Evolutionary conservation across 2,329 filamentous ascomycete species (phyloP).

Genomic region (Cladophialophora immunda): DNA sequence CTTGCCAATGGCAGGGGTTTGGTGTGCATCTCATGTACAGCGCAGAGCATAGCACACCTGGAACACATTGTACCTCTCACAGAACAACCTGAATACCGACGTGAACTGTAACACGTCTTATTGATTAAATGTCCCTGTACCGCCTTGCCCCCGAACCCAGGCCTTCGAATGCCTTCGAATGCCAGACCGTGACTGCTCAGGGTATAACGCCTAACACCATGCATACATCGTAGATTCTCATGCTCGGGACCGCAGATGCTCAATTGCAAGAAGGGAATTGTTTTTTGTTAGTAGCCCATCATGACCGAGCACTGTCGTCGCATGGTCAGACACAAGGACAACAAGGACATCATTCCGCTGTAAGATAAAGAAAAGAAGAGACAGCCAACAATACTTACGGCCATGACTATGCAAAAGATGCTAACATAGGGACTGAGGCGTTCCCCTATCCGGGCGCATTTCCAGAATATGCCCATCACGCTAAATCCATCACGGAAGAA

Average conservation of each 20-base stretch:
- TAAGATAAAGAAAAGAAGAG: neutral
- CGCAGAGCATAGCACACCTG: neutral
- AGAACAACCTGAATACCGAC: neutral
- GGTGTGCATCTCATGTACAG: neutral
- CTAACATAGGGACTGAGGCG: slow-evolving; percentile 94
- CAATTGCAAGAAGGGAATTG: neutral
- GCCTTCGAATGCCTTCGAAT: neutral
- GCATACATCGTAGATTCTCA: neutral
- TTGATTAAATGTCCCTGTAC: neutral
- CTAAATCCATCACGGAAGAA: slow-evolving; percentile 52
- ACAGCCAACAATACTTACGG: slow-evolving; percentile 64
- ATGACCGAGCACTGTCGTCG: slow-evolving; percentile 35
- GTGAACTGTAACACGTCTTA: neutral
- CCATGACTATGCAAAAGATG: slow-evolving; percentile 92
- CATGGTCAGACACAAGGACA: too few relatives aligned
- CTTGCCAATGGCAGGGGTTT: neutral
- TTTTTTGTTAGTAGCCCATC: slow-evolving; percentile 18
- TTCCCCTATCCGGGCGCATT: slow-evolving; percentile 91
- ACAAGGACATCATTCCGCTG: too few relatives aligned
- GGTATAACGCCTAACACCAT: neutral
- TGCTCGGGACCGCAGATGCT: neutral
- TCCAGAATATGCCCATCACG: slow-evolving; percentile 90
- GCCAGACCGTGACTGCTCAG: neutral
- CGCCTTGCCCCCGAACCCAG: neutral
- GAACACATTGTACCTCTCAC: neutral